These are phyloP conservation scores for Ceratocystis cacaofunesta DNA, from an alignment of 2,329 filamentous ascomycete genomes.

Conservation along the genomic window DNA sequence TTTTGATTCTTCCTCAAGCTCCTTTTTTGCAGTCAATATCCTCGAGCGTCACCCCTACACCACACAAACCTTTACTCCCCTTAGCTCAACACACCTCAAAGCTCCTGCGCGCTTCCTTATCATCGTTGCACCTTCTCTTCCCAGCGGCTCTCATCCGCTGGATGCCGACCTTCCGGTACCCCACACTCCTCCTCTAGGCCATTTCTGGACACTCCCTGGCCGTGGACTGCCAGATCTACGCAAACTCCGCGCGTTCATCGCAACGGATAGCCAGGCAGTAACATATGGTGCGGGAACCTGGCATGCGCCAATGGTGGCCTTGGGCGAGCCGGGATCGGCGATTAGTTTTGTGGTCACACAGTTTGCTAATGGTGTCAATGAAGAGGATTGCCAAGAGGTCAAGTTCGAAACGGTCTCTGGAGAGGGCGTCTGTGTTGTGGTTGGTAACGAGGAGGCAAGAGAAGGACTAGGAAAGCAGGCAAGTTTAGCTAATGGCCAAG, in stretches of 20 bases:
- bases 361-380: slow-evolving; percentile 65
- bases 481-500: background rate
- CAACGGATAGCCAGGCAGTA: slow-evolving; percentile 63
- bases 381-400: slow-evolving; percentile 83
- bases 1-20: slow-evolving; percentile 7
- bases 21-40: slow-evolving; percentile 48
- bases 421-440: background rate
- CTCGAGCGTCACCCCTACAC: slow-evolving; percentile 90
- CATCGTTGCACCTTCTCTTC: slow-evolving; percentile 68
- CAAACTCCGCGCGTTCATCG: slow-evolving; percentile 62
- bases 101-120: slow-evolving; percentile 53
- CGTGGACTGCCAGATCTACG: slow-evolving; percentile 57
- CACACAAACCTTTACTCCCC: slow-evolving; percentile 79
- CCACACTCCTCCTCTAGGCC: slow-evolving; percentile 19
- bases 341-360: slow-evolving; percentile 85
- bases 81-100: slow-evolving; percentile 28
- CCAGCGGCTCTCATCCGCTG: slow-evolving; percentile 27
- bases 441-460: background rate
- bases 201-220: slow-evolving; percentile 34
- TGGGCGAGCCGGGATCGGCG: slow-evolving; percentile 43
- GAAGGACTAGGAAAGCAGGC: background rate
- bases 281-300: slow-evolving; percentile 87
- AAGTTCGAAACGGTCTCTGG: background rate
- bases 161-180: slow-evolving; percentile 18
- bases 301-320: slow-evolving; percentile 89